Base-by-base conservation (phyloP, 768 basidiomycete genomes). In the Thelephora ganbajun region DNA sequence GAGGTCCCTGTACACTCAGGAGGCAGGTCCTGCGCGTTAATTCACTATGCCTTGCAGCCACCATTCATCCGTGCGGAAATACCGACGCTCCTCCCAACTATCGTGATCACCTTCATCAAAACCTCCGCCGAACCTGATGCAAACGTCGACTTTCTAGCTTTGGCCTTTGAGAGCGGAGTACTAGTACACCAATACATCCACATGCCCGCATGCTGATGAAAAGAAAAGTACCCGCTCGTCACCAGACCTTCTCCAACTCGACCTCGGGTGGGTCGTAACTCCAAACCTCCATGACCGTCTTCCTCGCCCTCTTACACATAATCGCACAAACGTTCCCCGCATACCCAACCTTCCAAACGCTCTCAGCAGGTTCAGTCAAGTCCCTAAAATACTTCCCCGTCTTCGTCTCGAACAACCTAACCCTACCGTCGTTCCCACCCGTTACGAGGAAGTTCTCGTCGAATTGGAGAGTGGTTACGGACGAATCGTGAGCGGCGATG, bases 221-320 rank as follows among this genome's bases (percentile, higher is more conserved):
- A n/a, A 30, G 9, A 30, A 30, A 4, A 9, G 26, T 30, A 30
- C 26, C 26, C 26, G 26, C 26, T 9, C 26, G 9, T 30, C 26
- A 30, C 12, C 39, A 41, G 14, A 14, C 39, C 4, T 14, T 18
- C 12, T 22, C 39, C 4, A 14, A 16, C 39, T 18, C 22, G 11
- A 66, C 67, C 55, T 58, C 65, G n/a, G 75, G 73, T 56, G 26
- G 26, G 9, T 69, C 66, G 65, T 84, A 77, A 54, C 76, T 82
- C 79, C 88, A 83, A 46, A 93, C 78, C 71, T 94, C 93, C 63
- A 93, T 76, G 16, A 86, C 79, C 46, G 86, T 91, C 70, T 82
- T 83, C 22, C 80, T 83, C 26, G 70, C 77, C 50, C 86, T 70
- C 69, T 77, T 80, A 64, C 85, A 87, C 68, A 91, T 76, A 36